Evolutionary conservation across 148 eudicot species (phyloP), one percentile per base, ranked within the genome.

Genomic region (Rhododendron molle): DNA sequence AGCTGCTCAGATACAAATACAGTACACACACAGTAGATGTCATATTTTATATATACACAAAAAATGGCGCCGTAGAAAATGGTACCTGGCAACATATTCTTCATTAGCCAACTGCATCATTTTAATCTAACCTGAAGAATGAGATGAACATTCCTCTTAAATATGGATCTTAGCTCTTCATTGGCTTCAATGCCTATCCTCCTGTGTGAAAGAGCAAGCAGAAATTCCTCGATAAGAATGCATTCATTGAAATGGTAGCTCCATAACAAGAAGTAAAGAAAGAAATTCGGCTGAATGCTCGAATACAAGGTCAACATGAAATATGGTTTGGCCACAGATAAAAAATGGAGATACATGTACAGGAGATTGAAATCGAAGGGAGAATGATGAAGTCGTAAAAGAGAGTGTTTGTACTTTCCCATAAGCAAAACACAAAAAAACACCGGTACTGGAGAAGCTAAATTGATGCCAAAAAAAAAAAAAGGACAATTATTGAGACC

Each of bases 71-170:
- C 2, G 21, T 15, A 30, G 78, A 9, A 77, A 23, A 67, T 26
- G 32, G 81, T 26, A 72, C 36, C 49, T 26, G 12, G 71, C 47
- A 34, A 49, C 46, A 52, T 52, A 2, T 54, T 36, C 60, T 54
- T 52, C 14, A 83, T 43, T 58, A 18, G 56, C 83, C 34, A 74
- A 40, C 74, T 78, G 76, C 23, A 54, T 90, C 87, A 91, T 89
- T 94, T 94, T 11, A 94, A 89, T 92, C 91, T 91, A 84, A 96
- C 99, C 88, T 88, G 89, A 73, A 96, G 95, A 71, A 93, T 89
- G 71, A 96, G 96, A 90, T 96, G 99, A 79, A 96, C 97, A 46
- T 92, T 81, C 86, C 96, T 92, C 87, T 96, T 96, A 85, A 93
- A 94, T 86, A 96, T 91, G 73, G 97, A 86, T 62, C 97, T 90